Evolutionary conservation across 2,329 filamentous ascomycete species (phyloP), one percentile per base, ranked within the genome.

Genomic region (Diaporthe vaccinii): DNA sequence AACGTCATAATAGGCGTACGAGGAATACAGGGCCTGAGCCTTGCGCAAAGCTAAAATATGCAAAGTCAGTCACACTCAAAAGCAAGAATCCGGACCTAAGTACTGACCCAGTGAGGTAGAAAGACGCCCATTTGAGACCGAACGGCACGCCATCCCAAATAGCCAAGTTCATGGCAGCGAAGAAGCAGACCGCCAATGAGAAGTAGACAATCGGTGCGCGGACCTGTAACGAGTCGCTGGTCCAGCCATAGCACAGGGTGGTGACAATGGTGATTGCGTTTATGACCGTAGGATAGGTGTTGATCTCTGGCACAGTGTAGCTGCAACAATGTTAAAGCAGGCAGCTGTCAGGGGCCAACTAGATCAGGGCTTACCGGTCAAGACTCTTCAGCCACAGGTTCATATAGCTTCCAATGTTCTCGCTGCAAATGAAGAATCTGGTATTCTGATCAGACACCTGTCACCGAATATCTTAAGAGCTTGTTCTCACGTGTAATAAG

Each of bases 231-330:
- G 78, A 75, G 49, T 82, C 80, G 46, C 79, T 80, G 22, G 74
- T 79, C 80, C 80, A 82, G 31, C 80, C 80, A 51, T 82, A 81
- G 14, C 68, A 57, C 12, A 82, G 77, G 0, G 79, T 81, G 2
- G 78, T 80, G 1, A 81, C 68, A 34, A 80, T 80, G 2, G 79
- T 79, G 20, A 80, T 68, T 4, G 80, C 80, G 46, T 80, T 80
- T n/a, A 75, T 79, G 7, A 77, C 79, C 0, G 80, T 82, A 0
- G 80, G 80, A 39, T 80, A 81, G 0, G 79, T 81, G 76, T 83
- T 83, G 59, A 83, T 82, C 22, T 83, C 74, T 0, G 80, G 75
- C 2, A 81, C 77, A 1, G 81, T 77, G 55, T 81, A 83, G 8
- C 76, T 78, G 34, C 17, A 55, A 25, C 22, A 22, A 6, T 9